Conservation (phyloP, 208 protist genomes). For the Leptomonas seymouri region DNA sequence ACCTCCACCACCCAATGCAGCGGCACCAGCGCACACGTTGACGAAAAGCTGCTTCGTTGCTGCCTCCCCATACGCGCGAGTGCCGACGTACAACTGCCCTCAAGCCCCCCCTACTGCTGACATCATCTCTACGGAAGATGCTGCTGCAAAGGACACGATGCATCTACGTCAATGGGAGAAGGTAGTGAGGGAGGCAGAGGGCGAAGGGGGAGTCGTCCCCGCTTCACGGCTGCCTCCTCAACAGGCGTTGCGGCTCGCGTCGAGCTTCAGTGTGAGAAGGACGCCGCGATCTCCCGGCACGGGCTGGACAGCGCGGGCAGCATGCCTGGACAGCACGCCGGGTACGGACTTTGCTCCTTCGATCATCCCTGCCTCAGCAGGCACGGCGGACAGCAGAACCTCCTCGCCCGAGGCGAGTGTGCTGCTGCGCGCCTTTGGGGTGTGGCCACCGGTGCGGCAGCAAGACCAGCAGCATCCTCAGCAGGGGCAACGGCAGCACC, state of each 20-base stretch:
- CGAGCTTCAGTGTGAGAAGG: neutral
- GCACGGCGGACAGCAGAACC: slow-evolving; percentile 2
- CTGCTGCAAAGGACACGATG: neutral
- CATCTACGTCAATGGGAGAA: neutral
- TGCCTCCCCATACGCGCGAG: slow-evolving; percentile 3
- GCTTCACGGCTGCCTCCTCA: neutral
- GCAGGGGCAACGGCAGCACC: neutral
- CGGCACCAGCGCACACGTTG: neutral
- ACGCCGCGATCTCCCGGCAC: neutral
- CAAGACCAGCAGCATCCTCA: neutral
- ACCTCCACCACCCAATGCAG: too few species aligned
- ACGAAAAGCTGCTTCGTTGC: neutral
- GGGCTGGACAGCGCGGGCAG: slow-evolving; percentile 1
- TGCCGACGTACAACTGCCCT: neutral
- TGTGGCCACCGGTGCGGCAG: slow-evolving; percentile 17
- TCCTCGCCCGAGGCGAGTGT: slow-evolving; percentile 18
- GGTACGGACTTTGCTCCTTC: slow-evolving; percentile 17
- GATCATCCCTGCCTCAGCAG: slow-evolving; percentile 7
- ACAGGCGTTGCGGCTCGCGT: neutral
- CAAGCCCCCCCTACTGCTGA: neutral
- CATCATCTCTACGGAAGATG: neutral
- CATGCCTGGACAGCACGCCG: slow-evolving; percentile 11
- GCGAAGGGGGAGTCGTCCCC: neutral
- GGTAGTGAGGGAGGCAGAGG: neutral
- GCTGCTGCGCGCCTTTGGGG: slow-evolving; percentile 3